Evolutionary conservation across 2,329 filamentous ascomycete species (phyloP).

Genomic region (Colletotrichum sublineola): DNA sequence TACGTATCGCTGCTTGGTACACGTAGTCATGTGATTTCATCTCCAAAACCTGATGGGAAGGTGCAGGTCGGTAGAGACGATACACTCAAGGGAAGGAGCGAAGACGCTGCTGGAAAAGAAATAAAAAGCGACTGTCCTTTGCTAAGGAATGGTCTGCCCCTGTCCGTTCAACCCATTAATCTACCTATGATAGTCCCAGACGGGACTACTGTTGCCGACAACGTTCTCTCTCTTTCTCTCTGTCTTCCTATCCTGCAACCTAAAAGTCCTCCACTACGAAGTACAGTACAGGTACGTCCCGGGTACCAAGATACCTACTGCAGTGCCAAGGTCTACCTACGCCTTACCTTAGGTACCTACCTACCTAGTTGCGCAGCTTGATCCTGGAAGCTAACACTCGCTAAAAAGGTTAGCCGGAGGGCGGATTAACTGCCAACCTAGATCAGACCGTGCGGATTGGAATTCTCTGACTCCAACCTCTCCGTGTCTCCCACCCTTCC

Average conservation of each 20-base stretch:
- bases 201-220: neutral
- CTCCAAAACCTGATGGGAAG: neutral
- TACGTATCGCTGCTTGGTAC: neutral
- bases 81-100: slow-evolving; percentile 5
- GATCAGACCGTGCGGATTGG: slow-evolving; percentile 46
- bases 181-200: neutral
- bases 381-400: slow-evolving; percentile 40
- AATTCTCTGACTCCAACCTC: slow-evolving; percentile 46
- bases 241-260: neutral
- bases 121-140: slow-evolving; percentile 11
- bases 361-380: slow-evolving; percentile 25
- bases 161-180: neutral
- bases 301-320: too few relatives aligned
- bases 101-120: neutral
- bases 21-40: neutral
- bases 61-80: slow-evolving; percentile 6
- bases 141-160: neutral
- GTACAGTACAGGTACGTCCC: neutral
- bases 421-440: slow-evolving; percentile 44
- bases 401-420: slow-evolving; percentile 37
- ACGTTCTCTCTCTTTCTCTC: neutral
- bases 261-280: neutral
- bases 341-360: neutral
- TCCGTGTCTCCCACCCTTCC: slow-evolving; percentile 35
- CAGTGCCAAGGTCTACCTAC: neutral